Evolutionary conservation across 495 filamentous ascomycete species (phyloP).

Genomic region (Xylaria longipes): DNA sequence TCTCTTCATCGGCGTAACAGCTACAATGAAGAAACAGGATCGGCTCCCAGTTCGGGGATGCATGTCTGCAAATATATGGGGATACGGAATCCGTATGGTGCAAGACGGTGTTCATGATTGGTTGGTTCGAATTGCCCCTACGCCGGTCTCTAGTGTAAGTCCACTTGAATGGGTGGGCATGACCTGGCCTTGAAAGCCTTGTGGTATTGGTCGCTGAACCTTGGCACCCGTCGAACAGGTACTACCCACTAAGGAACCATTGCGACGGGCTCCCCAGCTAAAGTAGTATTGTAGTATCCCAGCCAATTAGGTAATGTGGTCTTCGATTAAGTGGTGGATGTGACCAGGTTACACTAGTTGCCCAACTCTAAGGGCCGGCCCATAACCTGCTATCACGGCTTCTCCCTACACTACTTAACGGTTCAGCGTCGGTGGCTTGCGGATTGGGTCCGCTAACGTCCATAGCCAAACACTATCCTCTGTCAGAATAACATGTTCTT

Average conservation of each 20-base stretch:
- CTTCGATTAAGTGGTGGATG: not conserved
- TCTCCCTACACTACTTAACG: not conserved
- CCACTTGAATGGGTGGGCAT: not conserved
- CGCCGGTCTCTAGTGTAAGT: not conserved
- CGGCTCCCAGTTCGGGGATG: not conserved
- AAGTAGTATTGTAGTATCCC: not conserved
- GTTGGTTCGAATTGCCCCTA: slow-evolving; percentile 5
- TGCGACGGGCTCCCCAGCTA: slow-evolving; percentile 10
- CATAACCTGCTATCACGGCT: slow-evolving; percentile 6
- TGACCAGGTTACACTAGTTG: slow-evolving; percentile 3
- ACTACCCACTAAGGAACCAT: slow-evolving; percentile 7
- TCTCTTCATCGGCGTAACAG: not conserved
- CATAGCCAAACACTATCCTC: not conserved
- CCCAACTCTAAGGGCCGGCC: not conserved
- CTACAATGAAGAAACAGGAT: not conserved
- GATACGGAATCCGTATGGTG: not conserved
- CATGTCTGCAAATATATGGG: not conserved
- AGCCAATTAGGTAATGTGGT: slow-evolving; percentile 4
- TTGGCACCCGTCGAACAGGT: not conserved
- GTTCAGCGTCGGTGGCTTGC: slow-evolving; percentile 1
- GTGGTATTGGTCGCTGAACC: not conserved
- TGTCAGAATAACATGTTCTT: not conserved
- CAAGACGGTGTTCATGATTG: not conserved
- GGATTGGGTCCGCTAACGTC: not conserved
- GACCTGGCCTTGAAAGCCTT: slow-evolving; percentile 4